These are phyloP conservation scores for Protomyces lactucae-debilis DNA, from an alignment of 1,139 yeast genomes.

Conservation along the genomic window DNA sequence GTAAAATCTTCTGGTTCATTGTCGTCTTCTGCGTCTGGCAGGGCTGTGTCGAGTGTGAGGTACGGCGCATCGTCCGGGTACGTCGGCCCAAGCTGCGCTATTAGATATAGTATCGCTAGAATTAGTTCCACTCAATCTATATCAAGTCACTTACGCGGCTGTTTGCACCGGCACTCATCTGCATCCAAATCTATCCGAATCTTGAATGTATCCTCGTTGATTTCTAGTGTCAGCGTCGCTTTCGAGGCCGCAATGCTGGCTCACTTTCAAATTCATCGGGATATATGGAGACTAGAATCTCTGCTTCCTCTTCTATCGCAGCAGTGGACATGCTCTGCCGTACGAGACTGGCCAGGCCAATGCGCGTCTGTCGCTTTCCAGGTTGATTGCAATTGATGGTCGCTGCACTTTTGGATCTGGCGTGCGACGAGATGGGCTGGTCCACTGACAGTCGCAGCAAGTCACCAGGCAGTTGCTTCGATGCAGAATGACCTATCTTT, in stretches of 20 bases:
- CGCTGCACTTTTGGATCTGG: neutral
- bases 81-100: conserved; percentile 4
- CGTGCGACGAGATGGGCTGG: neutral
- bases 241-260: neutral
- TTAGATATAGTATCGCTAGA: conserved; percentile 8
- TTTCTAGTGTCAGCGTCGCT: neutral
- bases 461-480: no score
- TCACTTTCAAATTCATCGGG: conserved; percentile 27
- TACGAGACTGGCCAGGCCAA: no score
- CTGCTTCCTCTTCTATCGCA: conserved; percentile 29
- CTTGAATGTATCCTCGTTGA: conserved; percentile 21
- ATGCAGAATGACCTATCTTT: no score
- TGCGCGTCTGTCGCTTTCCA: no score
- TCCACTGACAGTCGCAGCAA: no score
- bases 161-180: neutral
- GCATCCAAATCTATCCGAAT: conserved; percentile 22
- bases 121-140: neutral
- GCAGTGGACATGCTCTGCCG: neutral
- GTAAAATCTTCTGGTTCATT: conserved; percentile 42
- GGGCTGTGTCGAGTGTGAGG: conserved; percentile 8
- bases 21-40: conserved; percentile 36
- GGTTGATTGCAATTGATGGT: no score
- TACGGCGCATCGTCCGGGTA: conserved; percentile 22
- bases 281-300: conserved; percentile 28
- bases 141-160: conserved; percentile 1